Percentiles rank a stretch among this genome's conserved stretches.
These are phyloP conservation scores for Botrytis medusae DNA, from an alignment of 2,329 filamentous ascomycete species.

Conservation along the genomic window DNA sequence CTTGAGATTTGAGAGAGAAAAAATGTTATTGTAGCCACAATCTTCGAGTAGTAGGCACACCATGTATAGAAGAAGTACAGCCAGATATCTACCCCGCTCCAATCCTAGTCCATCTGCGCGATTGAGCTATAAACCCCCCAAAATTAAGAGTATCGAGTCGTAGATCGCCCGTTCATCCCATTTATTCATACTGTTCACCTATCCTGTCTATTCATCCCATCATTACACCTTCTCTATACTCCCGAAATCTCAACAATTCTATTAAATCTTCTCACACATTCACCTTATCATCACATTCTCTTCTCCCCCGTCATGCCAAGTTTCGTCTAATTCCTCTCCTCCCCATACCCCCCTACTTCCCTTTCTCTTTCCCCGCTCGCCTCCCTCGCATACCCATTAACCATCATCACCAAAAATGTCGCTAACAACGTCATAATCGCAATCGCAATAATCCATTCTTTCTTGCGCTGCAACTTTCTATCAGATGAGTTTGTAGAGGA, in stretches of 20 bases:
- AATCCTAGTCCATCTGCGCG: neutral
- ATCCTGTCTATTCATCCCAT: neutral
- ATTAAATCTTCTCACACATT: neutral
- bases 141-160: neutral
- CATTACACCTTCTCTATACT: neutral
- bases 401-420: neutral
- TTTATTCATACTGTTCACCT: neutral
- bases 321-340: neutral
- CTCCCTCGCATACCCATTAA: neutral
- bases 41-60: neutral
- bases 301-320: neutral
- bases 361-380: neutral
- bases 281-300: neutral
- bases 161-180: neutral
- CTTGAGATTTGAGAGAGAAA: neutral
- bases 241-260: neutral
- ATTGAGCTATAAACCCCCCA: neutral
- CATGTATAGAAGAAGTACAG: neutral
- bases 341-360: neutral
- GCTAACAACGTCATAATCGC: neutral
- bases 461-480: neutral
- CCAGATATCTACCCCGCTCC: neutral
- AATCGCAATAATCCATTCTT: neutral
- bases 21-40: neutral
- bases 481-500: neutral